A percentile compares a stretch with the other conserved stretches of the same genome.
phyloP scores from a whole-genome alignment of 192 early-diverging fungal genomes.

The Umbelopsis isabellina region DNA sequence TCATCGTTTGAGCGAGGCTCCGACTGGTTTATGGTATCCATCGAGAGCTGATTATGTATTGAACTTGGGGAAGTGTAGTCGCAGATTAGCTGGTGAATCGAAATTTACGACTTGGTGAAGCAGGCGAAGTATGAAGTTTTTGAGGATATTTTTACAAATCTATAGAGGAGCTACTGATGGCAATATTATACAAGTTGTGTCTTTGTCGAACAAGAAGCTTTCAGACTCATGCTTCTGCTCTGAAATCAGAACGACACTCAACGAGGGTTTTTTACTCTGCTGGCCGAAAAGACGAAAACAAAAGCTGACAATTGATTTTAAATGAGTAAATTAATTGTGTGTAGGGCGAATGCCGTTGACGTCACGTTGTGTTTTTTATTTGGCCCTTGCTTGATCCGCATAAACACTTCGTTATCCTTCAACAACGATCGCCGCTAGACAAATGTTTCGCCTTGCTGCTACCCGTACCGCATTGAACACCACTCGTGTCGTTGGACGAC shows the following conservation, averaged over 20 bases:
- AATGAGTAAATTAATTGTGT: neutral
- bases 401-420: constrained; percentile 22
- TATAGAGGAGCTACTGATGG: constrained; percentile 1
- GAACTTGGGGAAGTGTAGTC: constrained; percentile 25
- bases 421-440: constrained; percentile 26
- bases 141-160: constrained; percentile 19
- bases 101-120: neutral
- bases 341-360: neutral
- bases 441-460: constrained; percentile 67
- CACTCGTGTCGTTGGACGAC: constrained; percentile 46
- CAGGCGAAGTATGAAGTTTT: constrained; percentile 2
- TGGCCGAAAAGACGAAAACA: neutral
- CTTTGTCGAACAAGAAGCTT: constrained; percentile 21
- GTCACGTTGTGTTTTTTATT: constrained; percentile 17
- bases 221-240: constrained; percentile 23
- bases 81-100: constrained; percentile 4
- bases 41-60: constrained; percentile 35
- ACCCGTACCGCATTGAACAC: constrained; percentile 48
- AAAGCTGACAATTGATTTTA: neutral
- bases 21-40: constrained; percentile 20
- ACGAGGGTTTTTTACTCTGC: constrained; percentile 1
- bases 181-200: constrained; percentile 22
- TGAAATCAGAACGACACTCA: constrained; percentile 21
- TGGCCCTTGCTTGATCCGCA: constrained; percentile 21
- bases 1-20: neutral